These are phyloP conservation scores for Aureobasidium sp. DNA, from an alignment of 2,329 filamentous ascomycete species.

Conservation along the genomic window DNA sequence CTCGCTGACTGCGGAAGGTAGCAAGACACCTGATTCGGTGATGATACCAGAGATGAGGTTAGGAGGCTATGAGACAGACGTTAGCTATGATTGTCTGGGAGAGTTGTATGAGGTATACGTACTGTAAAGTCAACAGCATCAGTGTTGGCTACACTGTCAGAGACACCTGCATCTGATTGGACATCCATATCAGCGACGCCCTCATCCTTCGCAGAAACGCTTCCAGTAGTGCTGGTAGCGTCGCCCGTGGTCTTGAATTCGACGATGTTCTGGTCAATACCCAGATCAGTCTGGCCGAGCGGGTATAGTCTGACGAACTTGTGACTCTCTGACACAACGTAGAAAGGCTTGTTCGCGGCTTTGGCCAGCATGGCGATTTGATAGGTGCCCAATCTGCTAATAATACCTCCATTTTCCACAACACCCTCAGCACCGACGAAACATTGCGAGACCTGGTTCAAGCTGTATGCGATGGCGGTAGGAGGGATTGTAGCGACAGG, in stretches of 20 bases:
- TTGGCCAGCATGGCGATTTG: constrained; percentile 80
- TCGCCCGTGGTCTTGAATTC: constrained; percentile 56
- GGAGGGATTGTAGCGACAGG: constrained; percentile 76
- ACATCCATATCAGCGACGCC: constrained; percentile 27
- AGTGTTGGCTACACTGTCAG: constrained; percentile 22
- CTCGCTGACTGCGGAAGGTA: constrained; percentile 63
- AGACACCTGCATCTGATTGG: constrained; percentile 12
- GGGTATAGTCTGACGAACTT: constrained; percentile 91
- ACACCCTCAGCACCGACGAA: constrained; percentile 72
- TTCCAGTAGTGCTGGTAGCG: constrained; percentile 10
- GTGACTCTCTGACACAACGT: constrained; percentile 89
- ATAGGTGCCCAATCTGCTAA: constrained; percentile 78
- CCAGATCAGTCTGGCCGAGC: constrained; percentile 71
- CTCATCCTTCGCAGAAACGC: constrained; percentile 20
- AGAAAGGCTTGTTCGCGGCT: constrained; percentile 67
- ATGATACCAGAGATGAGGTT: constrained; percentile 65
- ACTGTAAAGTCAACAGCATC: constrained; percentile 66
- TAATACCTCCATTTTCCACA: constrained; percentile 87
- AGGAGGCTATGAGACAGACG: constrained; percentile 46
- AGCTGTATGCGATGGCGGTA: constrained; percentile 69
- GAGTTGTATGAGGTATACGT: constrained; percentile 23
- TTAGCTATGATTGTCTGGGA: constrained; percentile 20
- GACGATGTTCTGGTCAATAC: constrained; percentile 69
- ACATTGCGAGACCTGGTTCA: constrained; percentile 64
- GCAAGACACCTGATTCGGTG: constrained; percentile 66